Base-by-base conservation (phyloP, 139 green algal genomes). In the Tetradesmus lagerheimii region DNA sequence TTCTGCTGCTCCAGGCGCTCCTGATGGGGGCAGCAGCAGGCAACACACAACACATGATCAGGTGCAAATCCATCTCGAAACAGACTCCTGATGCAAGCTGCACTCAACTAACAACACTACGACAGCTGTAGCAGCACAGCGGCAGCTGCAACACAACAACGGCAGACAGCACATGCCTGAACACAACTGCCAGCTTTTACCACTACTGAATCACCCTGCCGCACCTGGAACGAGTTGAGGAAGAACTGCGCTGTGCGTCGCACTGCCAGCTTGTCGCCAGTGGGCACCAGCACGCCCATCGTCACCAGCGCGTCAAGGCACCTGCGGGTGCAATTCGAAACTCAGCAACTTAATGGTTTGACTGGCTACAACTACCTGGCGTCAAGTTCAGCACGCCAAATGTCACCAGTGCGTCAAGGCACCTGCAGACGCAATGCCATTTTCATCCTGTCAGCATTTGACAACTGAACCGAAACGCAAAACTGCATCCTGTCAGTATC, bases 171-270 rank as follows among this genome's bases (percentile, higher is more conserved):
- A 75, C 64, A 12, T 75, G 62, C 62, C 62, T 34, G 64, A n/a
- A n/a, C n/a, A n/a, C 29, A 9, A 9, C 29, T n/a, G n/a, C n/a
- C n/a, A n/a, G n/a, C n/a, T n/a, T n/a, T n/a, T n/a, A n/a, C 27
- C 29, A 6, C 4, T 75, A 15, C 64, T 29, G 20, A 4, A 74
- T 14, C 62, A 74, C 62, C 62, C 29, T 2, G 1, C 91, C 90
- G 29, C 38, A 88, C 83, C 83, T 98, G 89, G 91, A 99, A 99
- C 53, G 89, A 93, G 29, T 95, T 95, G 35, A 99, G 95, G 96
- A 99, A 99, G 96, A 99, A 99, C 75, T 98, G 93, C 14, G 96
- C 98, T 14, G 98, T 99, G 41, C 98, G 91, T 35, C 95, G 92
- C 15, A 99, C 94, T 11, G 98, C 95, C 18, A 95, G 98, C 38